Conservation (phyloP, 148 eudicot genomes). For the Chenopodium suecicum region DNA sequence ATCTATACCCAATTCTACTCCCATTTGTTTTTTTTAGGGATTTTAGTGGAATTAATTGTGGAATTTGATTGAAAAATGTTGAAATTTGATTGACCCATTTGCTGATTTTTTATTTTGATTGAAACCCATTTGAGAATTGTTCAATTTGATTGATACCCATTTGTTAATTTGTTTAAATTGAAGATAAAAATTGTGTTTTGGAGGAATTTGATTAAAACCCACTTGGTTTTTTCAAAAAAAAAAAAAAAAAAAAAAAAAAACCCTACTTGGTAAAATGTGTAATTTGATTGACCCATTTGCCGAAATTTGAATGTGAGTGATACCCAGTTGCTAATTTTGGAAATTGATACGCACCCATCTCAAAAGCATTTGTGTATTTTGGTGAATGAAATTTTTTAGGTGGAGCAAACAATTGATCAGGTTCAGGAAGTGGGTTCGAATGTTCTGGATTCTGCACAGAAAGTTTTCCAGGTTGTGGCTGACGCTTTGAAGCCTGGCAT, state of each 20-base stretch:
- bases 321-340: constrained; percentile 4
- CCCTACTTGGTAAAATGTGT: no score
- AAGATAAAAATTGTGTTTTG: background rate
- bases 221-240: background rate
- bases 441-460: constrained; percentile 47
- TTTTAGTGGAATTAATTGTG: background rate
- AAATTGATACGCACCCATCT: background rate
- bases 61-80: background rate
- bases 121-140: background rate
- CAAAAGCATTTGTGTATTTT: background rate
- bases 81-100: constrained; percentile 4
- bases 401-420: constrained; percentile 76
- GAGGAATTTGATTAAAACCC: background rate
- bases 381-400: constrained; percentile 40
- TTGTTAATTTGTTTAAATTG: no score
- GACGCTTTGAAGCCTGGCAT: constrained; percentile 68
- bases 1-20: background rate
- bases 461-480: constrained; percentile 42
- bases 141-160: background rate
- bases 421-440: constrained; percentile 71
- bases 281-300: background rate
- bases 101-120: background rate
- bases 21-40: background rate
- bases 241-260: no score
- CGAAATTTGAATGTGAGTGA: background rate